phyloP scores from a whole-genome alignment of 108 stramenopile species.

The Licmophora abbreviata region DNA sequence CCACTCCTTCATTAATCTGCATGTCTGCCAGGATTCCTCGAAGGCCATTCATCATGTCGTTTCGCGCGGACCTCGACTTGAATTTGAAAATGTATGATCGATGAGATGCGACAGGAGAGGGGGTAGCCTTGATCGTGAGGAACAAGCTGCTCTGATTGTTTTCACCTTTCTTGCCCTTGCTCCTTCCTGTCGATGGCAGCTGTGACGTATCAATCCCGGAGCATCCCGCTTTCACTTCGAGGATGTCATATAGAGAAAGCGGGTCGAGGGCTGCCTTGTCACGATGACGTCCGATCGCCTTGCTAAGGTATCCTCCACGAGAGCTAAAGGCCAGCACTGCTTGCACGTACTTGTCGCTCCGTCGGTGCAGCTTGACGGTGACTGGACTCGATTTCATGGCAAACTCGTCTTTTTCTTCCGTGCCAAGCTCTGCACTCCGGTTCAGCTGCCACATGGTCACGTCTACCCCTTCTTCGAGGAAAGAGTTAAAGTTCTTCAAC shows the following conservation, averaged over 20 bases:
- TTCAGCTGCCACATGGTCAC: conserved; percentile 85
- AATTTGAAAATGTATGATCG: conserved; percentile 79
- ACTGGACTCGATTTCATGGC: conserved; percentile 75
- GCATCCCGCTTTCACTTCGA: conserved; percentile 82
- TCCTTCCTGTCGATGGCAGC: conserved; percentile 63
- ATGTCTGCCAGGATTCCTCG: conserved; percentile 79
- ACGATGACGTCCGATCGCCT: conserved; percentile 73
- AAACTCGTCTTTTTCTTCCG: conserved; percentile 58
- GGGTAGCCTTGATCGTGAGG: conserved; percentile 76
- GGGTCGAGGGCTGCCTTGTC: conserved; percentile 79
- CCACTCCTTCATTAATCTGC: conserved; percentile 82
- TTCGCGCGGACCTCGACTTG: conserved; percentile 70
- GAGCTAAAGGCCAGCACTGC: conserved; percentile 68
- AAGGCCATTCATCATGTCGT: conserved; percentile 69
- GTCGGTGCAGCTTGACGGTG: conserved; percentile 66
- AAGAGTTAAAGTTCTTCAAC: conserved; percentile 52
- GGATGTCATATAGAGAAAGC: conserved; percentile 77
- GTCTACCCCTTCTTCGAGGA: conserved; percentile 77
- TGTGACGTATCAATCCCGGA: conserved; percentile 75
- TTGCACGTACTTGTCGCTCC: conserved; percentile 73
- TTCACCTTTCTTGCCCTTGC: conserved; percentile 50
- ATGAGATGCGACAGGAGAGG: conserved; percentile 66
- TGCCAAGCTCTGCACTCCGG: conserved; percentile 41
- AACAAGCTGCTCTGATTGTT: conserved; percentile 80
- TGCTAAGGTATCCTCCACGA: conserved; percentile 82